A percentile compares a stretch with the other conserved stretches of the same genome.
phyloP scores from a whole-genome alignment of 1,139 yeast genomes.

The Geotrichum histeridarum region DNA sequence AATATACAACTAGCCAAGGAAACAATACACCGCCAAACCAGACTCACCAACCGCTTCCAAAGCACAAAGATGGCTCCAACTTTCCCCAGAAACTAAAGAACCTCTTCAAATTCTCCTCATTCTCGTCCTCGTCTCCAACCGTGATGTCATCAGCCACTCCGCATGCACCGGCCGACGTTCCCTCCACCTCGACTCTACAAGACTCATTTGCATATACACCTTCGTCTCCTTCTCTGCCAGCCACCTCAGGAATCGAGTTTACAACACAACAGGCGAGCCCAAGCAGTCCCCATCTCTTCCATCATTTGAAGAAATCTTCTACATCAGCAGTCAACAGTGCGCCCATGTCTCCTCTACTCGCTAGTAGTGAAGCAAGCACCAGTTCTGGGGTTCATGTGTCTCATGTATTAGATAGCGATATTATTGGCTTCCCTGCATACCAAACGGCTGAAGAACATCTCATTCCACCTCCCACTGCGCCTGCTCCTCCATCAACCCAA shows the following conservation, averaged over 20 bases:
- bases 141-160: not conserved
- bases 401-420: constrained; percentile 14
- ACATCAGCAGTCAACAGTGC: constrained; percentile 3
- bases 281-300: not conserved
- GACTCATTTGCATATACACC: constrained; percentile 1
- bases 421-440: constrained; percentile 14
- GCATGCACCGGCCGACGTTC: no score
- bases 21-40: not conserved
- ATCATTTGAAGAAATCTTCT: not conserved
- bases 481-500: constrained; percentile 3
- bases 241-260: not conserved
- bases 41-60: not conserved
- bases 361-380: constrained; percentile 1
- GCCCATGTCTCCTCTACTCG: constrained; percentile 8
- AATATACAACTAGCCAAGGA: not conserved
- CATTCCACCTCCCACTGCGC: not conserved
- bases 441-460: not conserved
- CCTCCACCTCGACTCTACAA: not conserved
- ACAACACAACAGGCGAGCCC: constrained; percentile 2
- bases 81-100: constrained; percentile 32
- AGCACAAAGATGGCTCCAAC: constrained; percentile 16
- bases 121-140: constrained; percentile 18
- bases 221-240: not conserved
- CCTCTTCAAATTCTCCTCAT: constrained; percentile 29
- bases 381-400: not conserved